Base-by-base conservation (phyloP, 2,329 filamentous ascomycete genomes). In the Lecanosticta acicola region DNA sequence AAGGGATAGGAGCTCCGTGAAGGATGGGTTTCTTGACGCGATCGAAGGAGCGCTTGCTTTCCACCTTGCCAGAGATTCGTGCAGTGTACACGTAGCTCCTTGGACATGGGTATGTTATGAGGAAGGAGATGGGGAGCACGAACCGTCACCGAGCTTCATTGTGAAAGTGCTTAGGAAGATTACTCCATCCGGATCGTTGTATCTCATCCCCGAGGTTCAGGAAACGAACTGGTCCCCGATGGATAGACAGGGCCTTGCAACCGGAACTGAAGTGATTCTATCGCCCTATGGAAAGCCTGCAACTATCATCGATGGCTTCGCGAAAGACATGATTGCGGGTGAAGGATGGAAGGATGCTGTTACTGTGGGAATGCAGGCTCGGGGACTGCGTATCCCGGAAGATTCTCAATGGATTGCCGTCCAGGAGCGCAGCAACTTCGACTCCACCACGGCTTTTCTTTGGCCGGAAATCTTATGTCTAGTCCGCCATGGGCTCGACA, bases 391-490 rank as follows among this genome's bases (percentile, higher is more conserved):
- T 24, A 16, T 55, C 11, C 41, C 29, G 2, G 46, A 50, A 10
- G 45, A 56, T 17, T 38, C 35, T 13, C 21, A 39, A 16, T 56
- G 54, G 54, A 32, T 48, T 2, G 10, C 32, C 8, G 41, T 56
- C 5, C 41, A 52, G 40, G 39, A 48, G 2, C 4, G 16, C 13
- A 19, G 26, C 17, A 4, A 39, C 45, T 33, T n/a, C n/a, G 37
- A 45, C 34, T 14, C 24, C 9, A 20, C 14, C 9, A 41, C 29
- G 17, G 34, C 46, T 36, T 60, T 48, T 36, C 36, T 32, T 13
- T 63, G 60, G 60, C 60, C 60, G 3, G 37, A 45, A 4, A 33
- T 42, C 4, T 45, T 63, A 4, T 61, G 58, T 39, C 47, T 16
- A n/a, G 14, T 14, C 24, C 29, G 32, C 19, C 29, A 10, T 32